Base-by-base conservation (phyloP, 108 stramenopile species). In the Schizochytrium sp. region DNA sequence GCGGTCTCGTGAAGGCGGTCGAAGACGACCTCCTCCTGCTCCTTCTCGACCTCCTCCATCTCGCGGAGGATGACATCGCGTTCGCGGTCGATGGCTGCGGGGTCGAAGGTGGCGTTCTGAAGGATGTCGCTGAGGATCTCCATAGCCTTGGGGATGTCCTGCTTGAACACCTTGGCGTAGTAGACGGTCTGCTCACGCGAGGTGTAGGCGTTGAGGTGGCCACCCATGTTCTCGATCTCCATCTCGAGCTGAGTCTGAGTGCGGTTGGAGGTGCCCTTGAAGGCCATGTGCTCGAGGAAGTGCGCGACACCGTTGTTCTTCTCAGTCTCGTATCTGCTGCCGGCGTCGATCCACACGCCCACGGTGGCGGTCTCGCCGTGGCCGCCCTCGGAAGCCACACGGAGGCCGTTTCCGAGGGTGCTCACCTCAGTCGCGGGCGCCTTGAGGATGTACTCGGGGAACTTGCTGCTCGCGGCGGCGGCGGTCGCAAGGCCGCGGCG, bases 221-320 rank as follows among this genome's bases (percentile, higher is more conserved):
- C 99, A 15, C 99, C 99, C 98, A 99, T 99, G 93, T 99, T 97
- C 95, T 99, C 99, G 88, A 99, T 98, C 91, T 98, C 96, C 60
- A 97, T 94, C 91, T 99, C 99, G n/a, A 99, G 93, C 88, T 94
- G 92, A 61, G 95, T 95, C 92, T 98, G 98, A 15, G 96, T 97
- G 40, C 99, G 92, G 47, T 93, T 93, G 40, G 88, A 46, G 45
- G 97, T 98, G 88, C 99, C 99, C 94, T 99, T 99, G 95, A 99
- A 99, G 87, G 97, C 97, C 97, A 99, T 97, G 95, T 99, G 99
- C 93, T 99, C 99, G 83, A 99, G 92, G 92, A 99, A 99, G 93
- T 99, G 99, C 7, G 98, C 97, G n/a, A 96, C 96, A 72, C 99
- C 99, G 92, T 99, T 99, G 96, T 98, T 99, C 61, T 91, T 88